These are phyloP conservation scores for Monosporascus cannonballus DNA, from an alignment of 2,329 filamentous ascomycete species.

Conservation along the genomic window DNA sequence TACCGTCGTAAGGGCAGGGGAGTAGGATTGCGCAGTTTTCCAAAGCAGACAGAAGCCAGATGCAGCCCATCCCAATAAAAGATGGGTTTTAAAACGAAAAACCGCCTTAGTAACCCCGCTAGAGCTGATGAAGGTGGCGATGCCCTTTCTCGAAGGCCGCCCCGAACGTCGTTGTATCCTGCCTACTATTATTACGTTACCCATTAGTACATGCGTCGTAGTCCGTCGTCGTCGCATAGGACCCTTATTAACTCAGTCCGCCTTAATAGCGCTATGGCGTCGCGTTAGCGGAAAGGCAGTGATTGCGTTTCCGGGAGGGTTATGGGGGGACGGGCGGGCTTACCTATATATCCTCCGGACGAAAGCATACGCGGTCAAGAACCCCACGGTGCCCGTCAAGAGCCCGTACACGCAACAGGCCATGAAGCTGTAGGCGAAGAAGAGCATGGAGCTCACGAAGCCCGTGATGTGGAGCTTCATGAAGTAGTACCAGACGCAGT, in stretches of 20 bases:
- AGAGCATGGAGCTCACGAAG: conserved; percentile 71
- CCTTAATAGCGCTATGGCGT: conserved; percentile 41
- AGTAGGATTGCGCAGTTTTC: no score
- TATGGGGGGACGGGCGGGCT: conserved; percentile 23
- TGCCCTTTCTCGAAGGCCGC: no score
- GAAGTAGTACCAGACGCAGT: conserved; percentile 79
- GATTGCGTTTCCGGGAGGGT: background rate
- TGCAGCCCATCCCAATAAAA: no score
- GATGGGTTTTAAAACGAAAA: no score
- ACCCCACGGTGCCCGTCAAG: conserved; percentile 77
- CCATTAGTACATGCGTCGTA: conserved; percentile 1
- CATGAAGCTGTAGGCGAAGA: conserved; percentile 80
- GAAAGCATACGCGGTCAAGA: conserved; percentile 78
- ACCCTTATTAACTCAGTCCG: conserved; percentile 31
- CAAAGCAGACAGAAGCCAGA: no score
- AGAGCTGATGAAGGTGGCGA: no score
- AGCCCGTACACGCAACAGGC: conserved; percentile 77
- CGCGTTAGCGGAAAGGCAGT: background rate
- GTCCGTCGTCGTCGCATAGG: conserved; percentile 6
- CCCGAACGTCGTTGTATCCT: no score
- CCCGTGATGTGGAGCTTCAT: conserved; percentile 76
- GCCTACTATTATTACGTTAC: background rate
- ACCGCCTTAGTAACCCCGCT: no score
- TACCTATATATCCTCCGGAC: conserved; percentile 77
- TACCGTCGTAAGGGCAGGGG: no score